These are phyloP conservation scores for Hypoxylon sp. DNA, from an alignment of 2,329 filamentous ascomycete genomes.

Conservation along the genomic window DNA sequence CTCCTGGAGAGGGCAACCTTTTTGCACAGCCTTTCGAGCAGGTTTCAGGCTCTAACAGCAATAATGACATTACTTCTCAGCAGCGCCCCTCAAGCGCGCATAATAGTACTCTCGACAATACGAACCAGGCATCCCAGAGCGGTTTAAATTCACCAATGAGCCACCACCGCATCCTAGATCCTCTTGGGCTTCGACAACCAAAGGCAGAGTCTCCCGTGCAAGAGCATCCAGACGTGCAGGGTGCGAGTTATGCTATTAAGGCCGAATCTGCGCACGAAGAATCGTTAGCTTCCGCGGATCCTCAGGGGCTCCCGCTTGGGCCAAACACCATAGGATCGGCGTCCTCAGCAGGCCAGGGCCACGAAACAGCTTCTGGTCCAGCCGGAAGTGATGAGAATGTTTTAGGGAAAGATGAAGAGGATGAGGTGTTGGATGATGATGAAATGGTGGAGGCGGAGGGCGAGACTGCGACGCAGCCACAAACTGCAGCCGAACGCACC, in stretches of 20 bases:
- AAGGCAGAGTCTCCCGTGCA: slow-evolving; percentile 52
- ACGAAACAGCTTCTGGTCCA: slow-evolving; percentile 47
- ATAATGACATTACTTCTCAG: slow-evolving; percentile 47
- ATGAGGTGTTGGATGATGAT: slow-evolving; percentile 65
- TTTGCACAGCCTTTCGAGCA: slow-evolving; percentile 58
- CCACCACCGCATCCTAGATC: slow-evolving; percentile 51
- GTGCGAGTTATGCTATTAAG: slow-evolving; percentile 50
- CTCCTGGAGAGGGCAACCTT: slow-evolving; percentile 54
- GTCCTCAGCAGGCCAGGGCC: slow-evolving; percentile 49
- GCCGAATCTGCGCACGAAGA: slow-evolving; percentile 51
- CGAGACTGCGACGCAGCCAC: slow-evolving; percentile 46
- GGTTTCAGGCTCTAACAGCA: slow-evolving; percentile 48
- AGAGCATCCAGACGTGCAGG: slow-evolving; percentile 48
- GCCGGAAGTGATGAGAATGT: slow-evolving; percentile 50
- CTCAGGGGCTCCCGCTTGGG: slow-evolving; percentile 50
- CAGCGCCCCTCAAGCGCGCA: slow-evolving; percentile 50
- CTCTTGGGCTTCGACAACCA: slow-evolving; percentile 53
- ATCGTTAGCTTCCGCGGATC: slow-evolving; percentile 51
- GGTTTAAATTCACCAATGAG: slow-evolving; percentile 46
- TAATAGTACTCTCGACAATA: slow-evolving; percentile 64
- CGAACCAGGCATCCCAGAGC: slow-evolving; percentile 62
- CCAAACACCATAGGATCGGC: slow-evolving; percentile 53
- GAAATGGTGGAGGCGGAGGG: slow-evolving; percentile 59
- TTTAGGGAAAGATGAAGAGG: slow-evolving; percentile 59
- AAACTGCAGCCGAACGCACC: slow-evolving; percentile 61